Base-by-base conservation (phyloP, 305 asterid genomes). In the Fraxinus xanthoxyloides region DNA sequence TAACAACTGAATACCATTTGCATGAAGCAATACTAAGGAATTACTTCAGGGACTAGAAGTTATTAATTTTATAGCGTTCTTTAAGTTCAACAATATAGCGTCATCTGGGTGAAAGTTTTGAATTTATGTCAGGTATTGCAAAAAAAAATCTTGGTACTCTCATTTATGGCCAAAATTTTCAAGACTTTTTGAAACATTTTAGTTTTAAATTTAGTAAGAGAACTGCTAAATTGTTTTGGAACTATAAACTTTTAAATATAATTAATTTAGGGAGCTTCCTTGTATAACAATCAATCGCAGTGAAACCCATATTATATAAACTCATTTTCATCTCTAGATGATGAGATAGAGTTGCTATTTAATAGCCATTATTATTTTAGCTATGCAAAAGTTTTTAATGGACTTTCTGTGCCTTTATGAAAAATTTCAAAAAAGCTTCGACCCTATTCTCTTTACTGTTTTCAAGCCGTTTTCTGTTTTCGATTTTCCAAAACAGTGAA, bases 51-150 rank as follows among this genome's bases (percentile, higher is more conserved):
- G 77, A 26, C n/a, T 65, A 63, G 35, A 59, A 79, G 13, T 59
- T 7, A 17, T 63, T 63, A 9, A 63, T 63, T 23, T 24, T 26
- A 4, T 65, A 65, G 19, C 1, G 73, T 26, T 65, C 73, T 65
- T 74, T 76, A 19, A 28, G 51, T 24, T 78, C 19, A 17, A 79
- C 36, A 21, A 35, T 24, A 74, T 67, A 46, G 75, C 77, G 24
- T 51, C 69, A 80, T 56, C 73, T 75, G 21, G 80, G 74, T 78
- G 38, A 34, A 74, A 82, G 46, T 73, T 82, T 26, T 30, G 38
- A 77, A 51, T 82, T 72, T 73, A 46, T 77, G 28, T 15, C 48
- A 63, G 51, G 40, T 77, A 54, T 78, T 81, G 83, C 75, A 24
- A 51, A 51, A 51, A 46, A 1, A 51, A 43, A 43, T 23, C 32